Conservation (phyloP, 768 basidiomycete genomes). For the Mycena galopus region DNA sequence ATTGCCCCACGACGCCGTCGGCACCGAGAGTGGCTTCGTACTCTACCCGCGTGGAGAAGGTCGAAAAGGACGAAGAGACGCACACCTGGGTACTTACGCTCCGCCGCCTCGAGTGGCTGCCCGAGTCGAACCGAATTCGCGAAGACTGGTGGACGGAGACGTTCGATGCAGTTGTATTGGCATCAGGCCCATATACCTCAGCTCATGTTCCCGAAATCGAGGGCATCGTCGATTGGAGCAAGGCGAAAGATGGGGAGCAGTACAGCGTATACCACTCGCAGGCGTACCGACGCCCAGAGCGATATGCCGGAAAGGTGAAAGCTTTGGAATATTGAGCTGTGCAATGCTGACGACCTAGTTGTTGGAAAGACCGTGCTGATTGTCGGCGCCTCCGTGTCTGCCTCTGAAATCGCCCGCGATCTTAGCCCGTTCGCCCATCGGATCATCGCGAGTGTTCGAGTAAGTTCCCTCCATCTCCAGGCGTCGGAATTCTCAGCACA, state of each 20-base stretch:
- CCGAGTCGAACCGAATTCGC: constrained; percentile 19
- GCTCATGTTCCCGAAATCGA: constrained; percentile 29
- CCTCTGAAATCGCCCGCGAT: constrained; percentile 40
- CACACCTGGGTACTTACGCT: constrained; percentile 31
- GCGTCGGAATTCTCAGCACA: neutral
- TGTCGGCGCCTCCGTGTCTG: constrained; percentile 35
- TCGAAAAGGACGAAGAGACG: constrained; percentile 15
- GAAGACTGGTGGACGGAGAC: constrained; percentile 31
- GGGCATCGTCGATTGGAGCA: constrained; percentile 33
- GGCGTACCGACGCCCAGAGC: constrained; percentile 23
- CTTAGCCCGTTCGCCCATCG: constrained; percentile 31
- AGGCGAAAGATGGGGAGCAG: constrained; percentile 13
- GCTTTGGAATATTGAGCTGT: neutral
- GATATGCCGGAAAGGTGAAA: constrained; percentile 38
- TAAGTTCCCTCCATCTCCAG: constrained; percentile 14
- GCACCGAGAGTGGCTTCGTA: constrained; percentile 18
- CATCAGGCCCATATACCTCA: constrained; percentile 11
- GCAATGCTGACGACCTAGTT: neutral
- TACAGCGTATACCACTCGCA: constrained; percentile 27
- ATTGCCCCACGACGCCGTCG: constrained; percentile 3
- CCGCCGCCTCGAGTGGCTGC: constrained; percentile 21
- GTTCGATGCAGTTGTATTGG: constrained; percentile 28
- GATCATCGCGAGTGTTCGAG: constrained; percentile 38
- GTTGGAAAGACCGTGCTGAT: constrained; percentile 34
- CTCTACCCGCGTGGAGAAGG: constrained; percentile 27